Evolutionary conservation across 192 early-diverging fungal species (phyloP).

Genomic region (Chytriomyces sp.): DNA sequence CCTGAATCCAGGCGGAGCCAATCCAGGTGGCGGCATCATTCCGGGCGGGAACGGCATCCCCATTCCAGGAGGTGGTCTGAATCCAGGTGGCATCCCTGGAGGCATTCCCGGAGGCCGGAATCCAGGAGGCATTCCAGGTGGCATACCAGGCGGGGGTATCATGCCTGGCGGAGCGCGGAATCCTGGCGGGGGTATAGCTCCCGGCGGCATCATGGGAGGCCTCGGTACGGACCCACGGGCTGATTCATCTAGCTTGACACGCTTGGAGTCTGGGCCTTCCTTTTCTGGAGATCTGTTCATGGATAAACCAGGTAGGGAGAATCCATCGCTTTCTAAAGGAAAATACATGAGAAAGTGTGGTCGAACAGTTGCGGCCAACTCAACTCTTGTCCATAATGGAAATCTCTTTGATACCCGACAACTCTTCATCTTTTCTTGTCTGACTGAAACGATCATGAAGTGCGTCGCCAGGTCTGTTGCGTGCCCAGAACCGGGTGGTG

Average conservation of each 20-base stretch:
- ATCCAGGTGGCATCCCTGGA: constrained; percentile 27
- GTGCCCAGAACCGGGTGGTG: constrained; percentile 93
- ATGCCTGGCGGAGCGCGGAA: not conserved
- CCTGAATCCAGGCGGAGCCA: not conserved
- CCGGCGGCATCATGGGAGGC: not conserved
- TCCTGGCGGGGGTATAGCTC: not conserved
- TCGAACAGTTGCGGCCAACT: too few relatives aligned
- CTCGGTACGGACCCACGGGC: not conserved
- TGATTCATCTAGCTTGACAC: constrained; percentile 12
- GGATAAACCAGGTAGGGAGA: constrained; percentile 24
- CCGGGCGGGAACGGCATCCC: not conserved
- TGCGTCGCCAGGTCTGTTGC: constrained; percentile 81
- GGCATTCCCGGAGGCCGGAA: constrained; percentile 26
- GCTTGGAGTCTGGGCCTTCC: constrained; percentile 11
- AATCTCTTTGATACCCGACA: constrained; percentile 33
- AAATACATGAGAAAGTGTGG: not conserved
- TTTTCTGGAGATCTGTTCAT: not conserved
- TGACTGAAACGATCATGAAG: constrained; percentile 54
- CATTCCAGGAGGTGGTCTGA: constrained; percentile 18
- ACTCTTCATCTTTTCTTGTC: constrained; percentile 37
- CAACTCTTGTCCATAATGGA: constrained; percentile 23
- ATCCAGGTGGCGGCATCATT: not conserved
- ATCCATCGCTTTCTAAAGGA: constrained; percentile 23
- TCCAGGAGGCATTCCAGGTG: constrained; percentile 21
- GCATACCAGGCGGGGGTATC: too few relatives aligned